Base-by-base conservation (phyloP, 345 rosid genomes). In the Citrus unshiu region DNA sequence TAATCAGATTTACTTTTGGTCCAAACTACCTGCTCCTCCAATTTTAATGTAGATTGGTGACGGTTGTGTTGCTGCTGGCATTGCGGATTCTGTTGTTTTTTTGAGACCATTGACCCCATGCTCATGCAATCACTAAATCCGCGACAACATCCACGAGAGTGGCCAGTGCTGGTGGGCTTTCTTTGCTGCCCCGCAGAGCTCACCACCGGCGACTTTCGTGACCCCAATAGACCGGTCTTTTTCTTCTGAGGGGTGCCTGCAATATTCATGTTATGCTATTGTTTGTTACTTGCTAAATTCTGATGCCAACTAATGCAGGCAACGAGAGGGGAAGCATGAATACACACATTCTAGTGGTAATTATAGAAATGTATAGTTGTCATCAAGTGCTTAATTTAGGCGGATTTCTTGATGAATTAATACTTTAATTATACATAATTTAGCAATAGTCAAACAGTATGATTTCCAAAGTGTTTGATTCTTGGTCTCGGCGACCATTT, bases 11-110 rank as follows among this genome's bases (percentile, higher is more conserved):
- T 68, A 46, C 24, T 12, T 13, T 56, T 66, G 80, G 81, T 80
- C 71, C 73, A 68, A 72, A 22, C 8, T 49, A 77, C 90, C 90
- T 86, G 86, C 40, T 77, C 78, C 80, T 82, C 80, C 72, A 86
- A 73, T 29, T 79, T 68, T 51, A 83, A 81, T 51, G 58, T 46
- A 21, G 79, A 59, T 46, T 30, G 83, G 68, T 21, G 66, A 34
- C 65, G 63, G 21, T 66, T 34, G 6, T 40, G 78, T 22, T 27
- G 83, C 51, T 75, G 78, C 9, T 34, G 62, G 25, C 62, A 83
- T 24, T 32, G 83, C 24, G 29, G 81, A 63, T 35, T 62, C 4
- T 51, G 83, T 32, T 68, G 81, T 58, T 37, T 64, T 7, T 57
- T 79, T 0, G 81, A 80, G 59, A 46, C 77, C 60, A 4, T 70